Conservation (phyloP, 345 rosid genomes). For the Boechera retrofracta region DNA sequence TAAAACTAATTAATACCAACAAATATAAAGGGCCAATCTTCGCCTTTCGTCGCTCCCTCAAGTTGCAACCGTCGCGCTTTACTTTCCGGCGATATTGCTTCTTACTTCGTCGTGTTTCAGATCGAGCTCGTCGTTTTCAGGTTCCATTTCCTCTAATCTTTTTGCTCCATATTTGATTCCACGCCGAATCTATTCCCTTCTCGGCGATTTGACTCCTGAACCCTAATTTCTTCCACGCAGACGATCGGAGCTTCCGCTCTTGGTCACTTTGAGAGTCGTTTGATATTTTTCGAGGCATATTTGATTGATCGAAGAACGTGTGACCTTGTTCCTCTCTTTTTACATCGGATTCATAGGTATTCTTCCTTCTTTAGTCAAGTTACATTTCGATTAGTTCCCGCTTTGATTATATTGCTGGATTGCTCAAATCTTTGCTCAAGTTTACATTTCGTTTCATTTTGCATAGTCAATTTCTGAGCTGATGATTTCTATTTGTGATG, state of each 20-base stretch:
- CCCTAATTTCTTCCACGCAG: slow-evolving; percentile 36
- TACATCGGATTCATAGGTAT: slow-evolving; percentile 16
- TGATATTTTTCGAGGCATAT: neutral
- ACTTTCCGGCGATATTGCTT: slow-evolving; percentile 28
- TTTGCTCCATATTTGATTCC: slow-evolving; percentile 1
- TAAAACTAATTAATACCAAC: neutral
- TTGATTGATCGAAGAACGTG: slow-evolving; percentile 18
- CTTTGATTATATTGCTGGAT: slow-evolving; percentile 10
- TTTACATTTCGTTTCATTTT: neutral
- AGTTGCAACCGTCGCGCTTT: slow-evolving; percentile 34
- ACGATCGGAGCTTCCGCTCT: neutral
- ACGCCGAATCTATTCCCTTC: slow-evolving; percentile 16
- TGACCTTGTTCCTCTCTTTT: neutral
- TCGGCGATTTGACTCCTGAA: slow-evolving; percentile 26
- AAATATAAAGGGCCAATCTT: neutral
- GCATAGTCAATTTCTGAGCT: slow-evolving; percentile 5
- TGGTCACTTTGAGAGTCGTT: neutral
- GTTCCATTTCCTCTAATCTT: neutral
- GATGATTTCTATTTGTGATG: slow-evolving; percentile 14
- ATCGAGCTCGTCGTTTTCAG: slow-evolving; percentile 24
- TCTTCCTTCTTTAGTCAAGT: slow-evolving; percentile 4
- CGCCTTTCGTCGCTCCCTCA: neutral
- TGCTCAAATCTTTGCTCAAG: neutral
- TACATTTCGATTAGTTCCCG: slow-evolving; percentile 6
- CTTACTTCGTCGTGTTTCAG: slow-evolving; percentile 3